Conservation (phyloP, 768 basidiomycete species). For the Steccherinum ochraceum region DNA sequence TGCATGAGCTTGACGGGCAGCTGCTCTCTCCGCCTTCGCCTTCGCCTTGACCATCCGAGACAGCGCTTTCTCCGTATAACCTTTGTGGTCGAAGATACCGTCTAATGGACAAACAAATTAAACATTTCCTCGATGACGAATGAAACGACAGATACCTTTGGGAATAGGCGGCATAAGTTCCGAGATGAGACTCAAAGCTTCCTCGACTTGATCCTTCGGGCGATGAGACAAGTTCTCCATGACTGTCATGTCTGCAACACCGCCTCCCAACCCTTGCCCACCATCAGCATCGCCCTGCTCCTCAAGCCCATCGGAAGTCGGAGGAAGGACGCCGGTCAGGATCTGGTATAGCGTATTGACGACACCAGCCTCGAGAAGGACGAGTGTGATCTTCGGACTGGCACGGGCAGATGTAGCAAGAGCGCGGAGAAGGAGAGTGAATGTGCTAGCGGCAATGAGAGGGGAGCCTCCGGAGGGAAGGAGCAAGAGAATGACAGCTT, state of each 20-base stretch:
- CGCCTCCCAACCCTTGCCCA: constrained; percentile 81
- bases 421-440: constrained; percentile 80
- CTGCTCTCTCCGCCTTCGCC: constrained; percentile 74
- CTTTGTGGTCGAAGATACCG: constrained; percentile 91
- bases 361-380: constrained; percentile 87
- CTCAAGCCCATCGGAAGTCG: constrained; percentile 40
- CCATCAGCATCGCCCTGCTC: constrained; percentile 56
- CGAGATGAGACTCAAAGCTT: constrained; percentile 80
- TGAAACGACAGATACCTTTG: constrained; percentile 49
- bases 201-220: constrained; percentile 96
- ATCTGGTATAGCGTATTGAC: constrained; percentile 93
- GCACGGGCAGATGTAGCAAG: constrained; percentile 83
- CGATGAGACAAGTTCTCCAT: constrained; percentile 96
- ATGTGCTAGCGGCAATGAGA: constrained; percentile 80
- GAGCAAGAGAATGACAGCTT: constrained; percentile 79
- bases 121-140: not conserved
- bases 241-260: constrained; percentile 92
- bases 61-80: constrained; percentile 83
- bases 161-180: constrained; percentile 92
- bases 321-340: constrained; percentile 87
- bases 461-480: constrained; percentile 84
- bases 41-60: constrained; percentile 72
- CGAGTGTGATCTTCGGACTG: constrained; percentile 81
- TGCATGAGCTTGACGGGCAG: constrained; percentile 43
- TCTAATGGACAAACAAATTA: constrained; percentile 37